A percentile compares a stretch with the other conserved stretches of the same genome.
phyloP scores from a whole-genome alignment of 148 eudicot genomes.

The Drosera capensis region DNA sequence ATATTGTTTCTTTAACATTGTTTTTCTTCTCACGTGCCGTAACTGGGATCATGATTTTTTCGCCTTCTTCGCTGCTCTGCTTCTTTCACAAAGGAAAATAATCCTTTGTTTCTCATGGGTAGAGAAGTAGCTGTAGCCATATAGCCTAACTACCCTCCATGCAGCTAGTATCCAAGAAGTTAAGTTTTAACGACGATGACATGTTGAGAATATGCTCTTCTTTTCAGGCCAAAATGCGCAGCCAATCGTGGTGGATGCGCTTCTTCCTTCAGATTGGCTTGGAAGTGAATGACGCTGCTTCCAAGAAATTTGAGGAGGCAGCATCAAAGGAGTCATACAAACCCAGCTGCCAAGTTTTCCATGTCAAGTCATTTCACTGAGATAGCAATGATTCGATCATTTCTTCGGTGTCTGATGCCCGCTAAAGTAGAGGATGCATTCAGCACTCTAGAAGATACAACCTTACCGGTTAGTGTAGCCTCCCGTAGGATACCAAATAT shows the following conservation, averaged over 20 bases:
- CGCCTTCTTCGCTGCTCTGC: too few species aligned
- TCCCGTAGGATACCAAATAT: conserved; percentile 14
- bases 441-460: conserved; percentile 13
- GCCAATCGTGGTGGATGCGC: conserved; percentile 80
- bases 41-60: too few species aligned
- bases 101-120: too few species aligned
- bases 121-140: too few species aligned
- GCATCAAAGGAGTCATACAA: conserved; percentile 42
- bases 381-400: neutral
- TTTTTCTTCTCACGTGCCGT: too few species aligned
- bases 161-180: too few species aligned
- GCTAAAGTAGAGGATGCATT: conserved; percentile 7
- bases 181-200: too few species aligned
- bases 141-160: too few species aligned
- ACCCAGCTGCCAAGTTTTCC: conserved; percentile 78
- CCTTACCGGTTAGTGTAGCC: conserved; percentile 13
- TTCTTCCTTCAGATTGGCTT: conserved; percentile 63
- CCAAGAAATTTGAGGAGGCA: conserved; percentile 75
- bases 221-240: conserved; percentile 77
- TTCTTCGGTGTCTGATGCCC: conserved; percentile 9
- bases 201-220: conserved; percentile 1
- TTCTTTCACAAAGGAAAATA: too few species aligned
- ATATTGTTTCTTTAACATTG: too few species aligned
- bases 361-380: conserved; percentile 46
- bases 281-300: conserved; percentile 67